Evolutionary conservation across 1,284 basidiomycete genomes (phyloP), one percentile per base, ranked within the genome.

Genomic region (Earliella scabrosa): DNA sequence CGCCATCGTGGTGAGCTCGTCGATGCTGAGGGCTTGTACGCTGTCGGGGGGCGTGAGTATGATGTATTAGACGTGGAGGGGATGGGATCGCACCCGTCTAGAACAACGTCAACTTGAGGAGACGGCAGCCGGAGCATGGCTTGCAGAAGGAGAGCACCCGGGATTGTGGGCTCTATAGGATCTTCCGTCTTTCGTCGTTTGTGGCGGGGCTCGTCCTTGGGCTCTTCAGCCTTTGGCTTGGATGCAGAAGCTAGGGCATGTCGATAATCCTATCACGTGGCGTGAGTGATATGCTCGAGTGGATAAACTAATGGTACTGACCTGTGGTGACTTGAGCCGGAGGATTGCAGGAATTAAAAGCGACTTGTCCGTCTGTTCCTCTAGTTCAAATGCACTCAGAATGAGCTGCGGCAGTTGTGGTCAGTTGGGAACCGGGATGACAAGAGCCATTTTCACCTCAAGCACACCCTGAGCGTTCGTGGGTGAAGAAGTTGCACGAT

Each of bases 61-160:
- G 6, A 36, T 8, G 35, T 52, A 20, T 54, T 48, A 10, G 4
- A 16, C 14, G 8, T 43, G 43, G 45, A 23, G 18, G 38, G 13
- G 26, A 58, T 50, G 45, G 47, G 10, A 35, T 35, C 74, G 47
- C 59, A 90, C 93, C 88, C 91, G 36, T 88, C 79, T 31, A 89
- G 73, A 0, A 94, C 82, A 20, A 82, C 69, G 47, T 82, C 77
- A 66, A 90, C 88, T 61, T 88, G 80, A 0, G 88, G 86, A 6
- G 81, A 74, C 0, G 83, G 72, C 13, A 96, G 78, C 27, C 79
- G 82, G 18, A 97, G 79, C 54, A 97, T 76, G 1, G 90, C 86
- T 71, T 97, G 95, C 2, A 97, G 74, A 5, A 98, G 73, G 11
- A 97, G 71, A 8, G 92, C 91, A 1, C 95, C 95, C 70, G 95